Conservation (phyloP, 345 rosid species). For the Salix exigua region DNA sequence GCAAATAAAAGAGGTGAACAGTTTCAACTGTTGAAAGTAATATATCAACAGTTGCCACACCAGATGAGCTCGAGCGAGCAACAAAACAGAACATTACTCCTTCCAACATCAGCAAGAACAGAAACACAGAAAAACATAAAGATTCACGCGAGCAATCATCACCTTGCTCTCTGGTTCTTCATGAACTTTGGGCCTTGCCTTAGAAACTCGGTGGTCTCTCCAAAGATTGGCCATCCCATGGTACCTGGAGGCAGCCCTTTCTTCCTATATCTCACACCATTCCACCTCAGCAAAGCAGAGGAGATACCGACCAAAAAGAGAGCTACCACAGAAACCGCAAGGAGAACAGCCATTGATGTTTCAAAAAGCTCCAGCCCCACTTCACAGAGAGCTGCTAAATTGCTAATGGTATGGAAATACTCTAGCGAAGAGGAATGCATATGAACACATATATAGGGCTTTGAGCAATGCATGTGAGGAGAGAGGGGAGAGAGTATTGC, state of each 20-base stretch:
- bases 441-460: constrained; percentile 22
- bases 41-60: neutral
- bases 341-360: constrained; percentile 59
- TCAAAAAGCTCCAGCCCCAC: constrained; percentile 7
- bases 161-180: constrained; percentile 68
- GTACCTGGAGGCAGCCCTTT: constrained; percentile 77
- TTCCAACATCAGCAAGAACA: neutral
- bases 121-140: neutral
- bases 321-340: constrained; percentile 35
- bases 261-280: constrained; percentile 53
- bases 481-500: neutral
- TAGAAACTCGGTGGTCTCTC: constrained; percentile 76
- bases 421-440: constrained; percentile 14
- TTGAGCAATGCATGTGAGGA: neutral
- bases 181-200: constrained; percentile 78
- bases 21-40: constrained; percentile 5
- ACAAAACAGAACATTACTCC: neutral
- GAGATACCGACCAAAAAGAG: constrained; percentile 35
- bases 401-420: constrained; percentile 15
- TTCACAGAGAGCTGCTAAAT: neutral
- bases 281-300: constrained; percentile 67
- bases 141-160: neutral
- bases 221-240: constrained; percentile 93
- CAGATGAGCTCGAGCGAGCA: neutral
- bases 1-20: neutral